These are phyloP conservation scores for Dendrocalamus latiflorus DNA, from an alignment of 202 grass and related monocot genomes.

Conservation along the genomic window DNA sequence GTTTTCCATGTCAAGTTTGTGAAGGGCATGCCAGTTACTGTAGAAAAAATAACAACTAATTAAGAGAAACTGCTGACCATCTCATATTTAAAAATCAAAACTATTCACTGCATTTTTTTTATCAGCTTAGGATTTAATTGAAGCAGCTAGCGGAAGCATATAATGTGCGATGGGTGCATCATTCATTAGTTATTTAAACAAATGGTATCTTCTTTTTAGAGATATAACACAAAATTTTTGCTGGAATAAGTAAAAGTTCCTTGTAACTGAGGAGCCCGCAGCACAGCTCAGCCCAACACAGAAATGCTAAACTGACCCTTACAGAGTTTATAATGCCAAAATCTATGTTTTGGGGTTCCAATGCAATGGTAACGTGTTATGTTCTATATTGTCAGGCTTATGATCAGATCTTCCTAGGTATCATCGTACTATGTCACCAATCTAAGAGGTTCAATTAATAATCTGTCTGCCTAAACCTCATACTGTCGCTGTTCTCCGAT, in stretches of 20 bases:
- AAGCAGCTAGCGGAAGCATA: neutral
- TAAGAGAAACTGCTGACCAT: neutral
- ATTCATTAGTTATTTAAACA: neutral
- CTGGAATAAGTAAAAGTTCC: neutral
- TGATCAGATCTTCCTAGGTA: neutral
- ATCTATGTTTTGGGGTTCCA: neutral
- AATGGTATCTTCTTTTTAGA: neutral
- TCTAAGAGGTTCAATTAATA: neutral
- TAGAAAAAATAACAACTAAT: too few relatives aligned
- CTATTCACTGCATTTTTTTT: too few relatives aligned
- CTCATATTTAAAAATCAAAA: neutral
- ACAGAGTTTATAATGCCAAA: neutral
- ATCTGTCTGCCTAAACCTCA: neutral
- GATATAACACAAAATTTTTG: neutral
- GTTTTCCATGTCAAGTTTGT: neutral
- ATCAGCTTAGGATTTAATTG: neutral
- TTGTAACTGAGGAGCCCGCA: too few relatives aligned
- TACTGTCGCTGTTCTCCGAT: neutral
- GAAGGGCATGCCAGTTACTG: too few relatives aligned
- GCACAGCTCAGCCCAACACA: neutral
- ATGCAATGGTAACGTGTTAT: neutral
- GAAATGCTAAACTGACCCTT: neutral
- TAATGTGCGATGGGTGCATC: neutral
- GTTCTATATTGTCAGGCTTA: neutral
- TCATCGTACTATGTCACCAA: neutral